Evolutionary conservation across 179 eudicot species (phyloP).

Genomic region (Silene noctiflora): DNA sequence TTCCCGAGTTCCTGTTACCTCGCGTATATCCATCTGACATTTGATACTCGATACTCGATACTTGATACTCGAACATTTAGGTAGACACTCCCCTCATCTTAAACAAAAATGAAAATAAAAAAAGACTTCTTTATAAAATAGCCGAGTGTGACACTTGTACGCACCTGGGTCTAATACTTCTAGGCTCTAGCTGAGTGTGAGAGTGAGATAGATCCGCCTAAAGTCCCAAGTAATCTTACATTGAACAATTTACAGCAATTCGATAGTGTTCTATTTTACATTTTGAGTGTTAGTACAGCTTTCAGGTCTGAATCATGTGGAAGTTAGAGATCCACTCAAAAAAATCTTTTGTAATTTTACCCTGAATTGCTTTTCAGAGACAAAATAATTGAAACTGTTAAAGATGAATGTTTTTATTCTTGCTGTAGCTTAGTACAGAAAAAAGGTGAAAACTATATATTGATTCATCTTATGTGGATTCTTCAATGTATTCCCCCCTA

Average conservation of each 20-base stretch:
- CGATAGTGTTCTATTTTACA: neutral
- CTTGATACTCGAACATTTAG: neutral
- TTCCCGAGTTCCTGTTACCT: neutral
- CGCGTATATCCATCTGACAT: neutral
- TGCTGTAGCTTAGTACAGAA: neutral
- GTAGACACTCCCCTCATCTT: neutral
- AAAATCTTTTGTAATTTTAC: constrained; percentile 7
- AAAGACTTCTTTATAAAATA: neutral
- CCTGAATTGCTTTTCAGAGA: constrained; percentile 9
- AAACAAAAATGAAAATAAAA: too few relatives aligned
- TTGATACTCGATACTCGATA: too few relatives aligned
- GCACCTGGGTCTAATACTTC: neutral
- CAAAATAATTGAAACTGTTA: constrained; percentile 7
- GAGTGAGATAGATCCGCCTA: neutral
- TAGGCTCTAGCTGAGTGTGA: neutral
- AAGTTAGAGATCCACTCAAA: constrained; percentile 4
- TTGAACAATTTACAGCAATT: neutral
- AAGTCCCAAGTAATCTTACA: neutral
- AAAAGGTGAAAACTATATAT: neutral
- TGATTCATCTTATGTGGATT: neutral
- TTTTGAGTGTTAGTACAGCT: neutral
- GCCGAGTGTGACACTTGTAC: neutral
- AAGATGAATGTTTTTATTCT: constrained; percentile 9
- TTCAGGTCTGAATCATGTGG: constrained; percentile 8
- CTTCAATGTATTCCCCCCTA: neutral